These are phyloP conservation scores for Collybia sordida DNA, from an alignment of 768 basidiomycete species.

Conservation along the genomic window DNA sequence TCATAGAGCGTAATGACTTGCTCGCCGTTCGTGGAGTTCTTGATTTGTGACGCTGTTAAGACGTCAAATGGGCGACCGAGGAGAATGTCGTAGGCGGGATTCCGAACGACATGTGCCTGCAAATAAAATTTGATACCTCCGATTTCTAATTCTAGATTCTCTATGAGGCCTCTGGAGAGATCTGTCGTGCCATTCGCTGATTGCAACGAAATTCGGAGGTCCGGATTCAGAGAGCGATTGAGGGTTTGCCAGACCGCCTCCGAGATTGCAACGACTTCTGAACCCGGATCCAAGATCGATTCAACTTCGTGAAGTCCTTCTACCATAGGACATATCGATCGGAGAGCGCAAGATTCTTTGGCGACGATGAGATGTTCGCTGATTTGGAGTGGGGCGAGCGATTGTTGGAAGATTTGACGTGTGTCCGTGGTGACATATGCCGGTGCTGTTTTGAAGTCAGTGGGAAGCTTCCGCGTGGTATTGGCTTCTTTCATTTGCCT, in stretches of 20 bases:
- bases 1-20: slow-evolving; percentile 17
- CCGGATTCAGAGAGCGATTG: slow-evolving; percentile 15
- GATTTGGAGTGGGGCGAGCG: no score
- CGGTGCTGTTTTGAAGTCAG: no score
- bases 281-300: slow-evolving; percentile 22
- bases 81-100: slow-evolving; percentile 23
- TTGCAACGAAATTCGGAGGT: slow-evolving; percentile 19
- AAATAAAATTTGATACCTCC: slow-evolving; percentile 21
- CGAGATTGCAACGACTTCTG: slow-evolving; percentile 22
- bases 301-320: slow-evolving; percentile 17
- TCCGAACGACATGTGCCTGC: slow-evolving; percentile 23
- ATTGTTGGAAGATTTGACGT: no score
- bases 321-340: slow-evolving; percentile 14
- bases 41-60: slow-evolving; percentile 10
- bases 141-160: slow-evolving; percentile 22
- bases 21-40: slow-evolving; percentile 15
- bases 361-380: no score
- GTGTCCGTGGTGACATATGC: no score
- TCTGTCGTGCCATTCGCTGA: slow-evolving; percentile 20
- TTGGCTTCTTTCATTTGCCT: no score
- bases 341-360: no score
- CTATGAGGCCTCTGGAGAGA: slow-evolving; percentile 17
- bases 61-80: slow-evolving; percentile 25
- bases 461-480: no score
- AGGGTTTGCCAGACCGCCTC: slow-evolving; percentile 17